phyloP scores from a whole-genome alignment of 306 rosid species.

The Neltuma alba region DNA sequence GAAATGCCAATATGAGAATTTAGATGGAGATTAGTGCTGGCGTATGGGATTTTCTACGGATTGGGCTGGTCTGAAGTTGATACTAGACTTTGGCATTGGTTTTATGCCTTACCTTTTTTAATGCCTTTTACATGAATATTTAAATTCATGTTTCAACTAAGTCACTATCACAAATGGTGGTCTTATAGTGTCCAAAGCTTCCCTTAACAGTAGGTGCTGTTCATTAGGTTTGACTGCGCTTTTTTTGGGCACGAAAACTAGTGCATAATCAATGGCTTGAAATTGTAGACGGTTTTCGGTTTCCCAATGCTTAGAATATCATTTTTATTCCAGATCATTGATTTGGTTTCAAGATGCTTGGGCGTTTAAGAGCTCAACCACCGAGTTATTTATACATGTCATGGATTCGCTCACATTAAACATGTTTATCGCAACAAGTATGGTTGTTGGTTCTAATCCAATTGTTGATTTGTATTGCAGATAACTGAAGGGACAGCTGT shows the following conservation, averaged over 20 bases:
- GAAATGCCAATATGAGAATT: neutral
- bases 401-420: conserved; percentile 16
- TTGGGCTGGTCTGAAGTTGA: neutral
- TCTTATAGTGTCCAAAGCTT: neutral
- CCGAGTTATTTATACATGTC: conserved; percentile 13
- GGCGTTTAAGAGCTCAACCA: neutral
- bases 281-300: neutral
- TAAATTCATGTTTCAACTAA: conserved; percentile 1
- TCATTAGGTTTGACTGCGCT: neutral
- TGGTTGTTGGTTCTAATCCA: conserved; percentile 32
- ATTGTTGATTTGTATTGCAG: conserved; percentile 56
- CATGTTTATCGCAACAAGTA: conserved; percentile 24
- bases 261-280: conserved; percentile 4
- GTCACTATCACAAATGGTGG: neutral
- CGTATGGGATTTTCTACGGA: neutral
- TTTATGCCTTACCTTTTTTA: neutral
- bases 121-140: neutral
- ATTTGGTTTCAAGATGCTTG: neutral
- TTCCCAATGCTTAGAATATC: neutral
- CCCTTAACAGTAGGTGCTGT: neutral
- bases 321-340: conserved; percentile 6
- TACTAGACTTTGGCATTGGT: neutral
- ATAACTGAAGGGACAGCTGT: conserved; percentile 60
- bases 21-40: neutral
- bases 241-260: neutral